Conservation (phyloP, 108 stramenopile genomes). For the Nannochloropsis oceanica region DNA sequence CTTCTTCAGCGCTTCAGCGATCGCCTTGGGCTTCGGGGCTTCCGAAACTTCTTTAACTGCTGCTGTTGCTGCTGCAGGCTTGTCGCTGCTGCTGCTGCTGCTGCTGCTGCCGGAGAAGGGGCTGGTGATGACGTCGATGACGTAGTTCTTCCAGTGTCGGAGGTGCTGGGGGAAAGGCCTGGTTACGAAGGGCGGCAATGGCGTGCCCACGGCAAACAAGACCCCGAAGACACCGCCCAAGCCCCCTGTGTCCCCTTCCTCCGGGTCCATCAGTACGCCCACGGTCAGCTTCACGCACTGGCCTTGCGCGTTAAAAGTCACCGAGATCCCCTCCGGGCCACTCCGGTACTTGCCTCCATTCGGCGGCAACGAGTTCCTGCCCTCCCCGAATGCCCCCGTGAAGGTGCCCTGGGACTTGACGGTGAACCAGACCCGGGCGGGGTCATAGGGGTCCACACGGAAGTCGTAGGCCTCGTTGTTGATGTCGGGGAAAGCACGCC, state of each 20-base stretch:
- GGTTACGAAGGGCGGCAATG: slow-evolving; percentile 2
- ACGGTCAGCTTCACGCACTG: slow-evolving; percentile 28
- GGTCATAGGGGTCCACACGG: slow-evolving; percentile 33
- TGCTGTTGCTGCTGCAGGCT: neutral
- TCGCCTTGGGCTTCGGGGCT: neutral
- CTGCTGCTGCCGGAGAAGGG: neutral
- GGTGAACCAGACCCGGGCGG: slow-evolving; percentile 11
- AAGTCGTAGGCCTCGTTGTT: slow-evolving; percentile 23
- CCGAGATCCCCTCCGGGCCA: slow-evolving; percentile 26
- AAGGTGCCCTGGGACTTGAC: slow-evolving; percentile 23
- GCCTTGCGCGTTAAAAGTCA: slow-evolving; percentile 26
- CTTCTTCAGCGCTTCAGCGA: neutral
- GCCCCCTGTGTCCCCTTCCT: slow-evolving; percentile 27
- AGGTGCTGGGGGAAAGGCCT: slow-evolving; percentile 5
- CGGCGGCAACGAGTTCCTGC: neutral
- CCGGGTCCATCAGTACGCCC: slow-evolving; percentile 21
- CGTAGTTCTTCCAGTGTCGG: neutral
- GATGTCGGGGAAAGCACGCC: slow-evolving; percentile 18
- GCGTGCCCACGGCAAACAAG: slow-evolving; percentile 29
- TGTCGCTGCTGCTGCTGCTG: neutral
- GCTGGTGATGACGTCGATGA: neutral
- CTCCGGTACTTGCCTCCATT: neutral
- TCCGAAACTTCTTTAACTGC: neutral
- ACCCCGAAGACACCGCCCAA: slow-evolving; percentile 28
- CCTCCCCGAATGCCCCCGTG: slow-evolving; percentile 1